phyloP scores from a whole-genome alignment of 352 stramenopile genomes.

The Pelagophyceae sp. region DNA sequence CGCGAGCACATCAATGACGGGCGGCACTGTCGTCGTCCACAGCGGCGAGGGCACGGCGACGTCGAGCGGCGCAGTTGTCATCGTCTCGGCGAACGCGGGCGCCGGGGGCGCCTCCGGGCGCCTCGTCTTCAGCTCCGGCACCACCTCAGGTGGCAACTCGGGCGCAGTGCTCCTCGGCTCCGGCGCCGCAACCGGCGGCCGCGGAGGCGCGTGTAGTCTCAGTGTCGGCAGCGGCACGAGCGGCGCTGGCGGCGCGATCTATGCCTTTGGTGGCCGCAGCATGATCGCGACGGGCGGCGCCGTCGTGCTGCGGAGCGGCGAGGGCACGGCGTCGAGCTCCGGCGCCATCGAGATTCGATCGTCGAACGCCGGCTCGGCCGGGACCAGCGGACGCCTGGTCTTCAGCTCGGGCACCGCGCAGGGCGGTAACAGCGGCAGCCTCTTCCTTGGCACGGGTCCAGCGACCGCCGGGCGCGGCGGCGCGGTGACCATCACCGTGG shows the following conservation, averaged over 20 bases:
- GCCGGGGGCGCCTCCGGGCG: slow-evolving; percentile 29
- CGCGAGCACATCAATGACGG: slow-evolving; percentile 31
- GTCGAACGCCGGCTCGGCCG: slow-evolving; percentile 2
- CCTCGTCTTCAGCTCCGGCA: slow-evolving; percentile 33
- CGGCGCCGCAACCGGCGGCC: slow-evolving; percentile 26
- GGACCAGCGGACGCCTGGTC: slow-evolving; percentile 30
- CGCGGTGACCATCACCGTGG: slow-evolving; percentile 28
- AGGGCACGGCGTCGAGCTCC: slow-evolving; percentile 2
- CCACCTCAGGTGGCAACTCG: slow-evolving; percentile 33
- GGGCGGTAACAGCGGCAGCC: slow-evolving; percentile 30
- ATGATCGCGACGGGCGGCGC: neutral
- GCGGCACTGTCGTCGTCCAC: slow-evolving; percentile 35
- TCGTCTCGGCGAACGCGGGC: neutral
- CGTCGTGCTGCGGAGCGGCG: neutral
- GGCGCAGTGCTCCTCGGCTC: slow-evolving; percentile 40
- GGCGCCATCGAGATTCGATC: neutral
- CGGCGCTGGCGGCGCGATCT: neutral
- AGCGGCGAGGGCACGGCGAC: slow-evolving; percentile 27
- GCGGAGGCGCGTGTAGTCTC: slow-evolving; percentile 29
- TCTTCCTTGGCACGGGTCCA: slow-evolving; percentile 26
- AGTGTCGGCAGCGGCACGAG: slow-evolving; percentile 22
- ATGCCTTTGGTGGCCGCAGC: neutral
- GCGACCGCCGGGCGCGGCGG: slow-evolving; percentile 28
- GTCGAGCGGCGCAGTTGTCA: neutral
- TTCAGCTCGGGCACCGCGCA: slow-evolving; percentile 31